phyloP scores from a whole-genome alignment of 139 green algal genomes.

The Pleodorina starrii region DNA sequence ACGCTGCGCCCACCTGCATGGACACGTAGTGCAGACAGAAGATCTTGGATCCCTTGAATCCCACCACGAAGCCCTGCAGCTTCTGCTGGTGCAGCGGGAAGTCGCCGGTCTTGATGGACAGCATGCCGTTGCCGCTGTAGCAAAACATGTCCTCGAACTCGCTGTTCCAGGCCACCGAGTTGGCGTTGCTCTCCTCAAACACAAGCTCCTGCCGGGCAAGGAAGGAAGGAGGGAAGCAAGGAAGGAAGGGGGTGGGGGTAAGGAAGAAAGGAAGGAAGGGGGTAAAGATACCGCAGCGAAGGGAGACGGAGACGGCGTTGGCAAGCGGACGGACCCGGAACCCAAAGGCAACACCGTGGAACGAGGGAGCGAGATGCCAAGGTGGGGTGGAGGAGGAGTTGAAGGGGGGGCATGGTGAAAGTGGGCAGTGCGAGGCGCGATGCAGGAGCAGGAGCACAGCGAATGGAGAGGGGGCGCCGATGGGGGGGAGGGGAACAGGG shows the following conservation, averaged over 20 bases:
- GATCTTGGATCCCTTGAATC: conserved; percentile 85
- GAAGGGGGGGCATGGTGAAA: no score
- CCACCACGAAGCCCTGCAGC: conserved; percentile 84
- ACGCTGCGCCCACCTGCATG: conserved; percentile 64
- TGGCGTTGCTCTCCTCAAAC: conserved; percentile 79
- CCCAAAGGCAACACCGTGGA: no score
- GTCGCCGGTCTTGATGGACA: conserved; percentile 86
- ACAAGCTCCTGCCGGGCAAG: conserved; percentile 60
- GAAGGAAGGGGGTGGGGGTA: neutral
- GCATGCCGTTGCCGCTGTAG: conserved; percentile 81
- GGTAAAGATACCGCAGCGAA: no score
- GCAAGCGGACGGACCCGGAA: no score
- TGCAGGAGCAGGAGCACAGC: no score
- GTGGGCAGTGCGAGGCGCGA: no score
- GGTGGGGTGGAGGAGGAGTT: no score
- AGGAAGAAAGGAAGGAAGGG: neutral
- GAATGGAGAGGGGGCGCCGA: no score
- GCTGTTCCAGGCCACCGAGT: conserved; percentile 88
- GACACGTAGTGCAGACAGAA: conserved; percentile 86
- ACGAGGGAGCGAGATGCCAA: no score
- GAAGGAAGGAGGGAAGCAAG: no score
- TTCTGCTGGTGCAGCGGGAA: conserved; percentile 86
- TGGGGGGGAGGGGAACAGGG: no score
- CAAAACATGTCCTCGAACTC: conserved; percentile 92
- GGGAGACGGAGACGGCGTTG: no score